Conservation (phyloP, 225 moss, liverwort and hornwort species). For the Marchantia paleacea region DNA sequence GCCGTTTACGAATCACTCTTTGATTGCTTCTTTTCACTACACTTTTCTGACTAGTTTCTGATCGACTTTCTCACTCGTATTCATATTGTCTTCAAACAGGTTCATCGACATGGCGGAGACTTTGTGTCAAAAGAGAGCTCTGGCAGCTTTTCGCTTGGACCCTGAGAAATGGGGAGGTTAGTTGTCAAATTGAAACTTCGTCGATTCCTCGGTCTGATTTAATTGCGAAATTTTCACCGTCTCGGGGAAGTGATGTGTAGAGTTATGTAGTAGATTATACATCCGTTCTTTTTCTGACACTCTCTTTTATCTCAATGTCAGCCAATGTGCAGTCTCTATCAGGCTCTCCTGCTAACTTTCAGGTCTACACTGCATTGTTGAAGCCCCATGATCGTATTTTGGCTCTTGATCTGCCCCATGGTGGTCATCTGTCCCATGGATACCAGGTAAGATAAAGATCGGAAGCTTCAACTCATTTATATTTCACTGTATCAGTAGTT, state of each 20-base stretch:
- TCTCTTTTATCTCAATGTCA: neutral
- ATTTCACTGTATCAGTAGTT: neutral
- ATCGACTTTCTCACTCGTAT: neutral
- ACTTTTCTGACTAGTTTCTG: neutral
- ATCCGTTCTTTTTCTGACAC: neutral
- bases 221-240: neutral
- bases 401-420: slow-evolving; percentile 96
- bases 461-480: too few relatives aligned
- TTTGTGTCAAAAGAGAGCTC: slow-evolving; percentile 85
- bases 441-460: slow-evolving; percentile 57
- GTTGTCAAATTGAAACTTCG: neutral
- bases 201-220: neutral
- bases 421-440: slow-evolving; percentile 94
- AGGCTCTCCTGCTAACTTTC: slow-evolving; percentile 94
- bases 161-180: slow-evolving; percentile 93
- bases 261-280: neutral
- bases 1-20: neutral
- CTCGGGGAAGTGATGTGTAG: neutral
- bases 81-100: slow-evolving; percentile 33
- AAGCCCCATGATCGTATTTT: slow-evolving; percentile 96
- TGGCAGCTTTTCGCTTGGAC: slow-evolving; percentile 80
- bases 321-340: slow-evolving; percentile 95
- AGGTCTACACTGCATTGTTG: slow-evolving; percentile 95
- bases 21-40: neutral
- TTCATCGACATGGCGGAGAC: slow-evolving; percentile 95